Evolutionary conservation across 2,329 filamentous ascomycete species (phyloP).

Genomic region (Aspergillus novofumigatus): DNA sequence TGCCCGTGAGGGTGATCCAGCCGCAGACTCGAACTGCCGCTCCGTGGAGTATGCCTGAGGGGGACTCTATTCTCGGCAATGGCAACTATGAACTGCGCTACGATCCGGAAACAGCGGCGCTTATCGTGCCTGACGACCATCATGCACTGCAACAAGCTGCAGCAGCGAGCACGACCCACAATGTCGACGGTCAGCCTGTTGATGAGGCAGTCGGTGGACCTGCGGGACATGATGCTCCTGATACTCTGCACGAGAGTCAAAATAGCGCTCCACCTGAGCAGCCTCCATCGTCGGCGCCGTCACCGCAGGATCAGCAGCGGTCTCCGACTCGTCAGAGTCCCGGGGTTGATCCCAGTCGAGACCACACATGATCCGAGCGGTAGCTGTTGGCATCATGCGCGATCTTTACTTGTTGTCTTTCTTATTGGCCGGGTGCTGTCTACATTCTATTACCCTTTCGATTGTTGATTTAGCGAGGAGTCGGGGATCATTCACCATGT

Average conservation of each 20-base stretch:
- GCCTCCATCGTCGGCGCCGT: background rate
- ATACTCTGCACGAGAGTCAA: background rate
- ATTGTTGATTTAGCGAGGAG: slow-evolving; percentile 13
- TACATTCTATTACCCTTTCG: background rate
- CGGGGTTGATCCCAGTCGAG: background rate
- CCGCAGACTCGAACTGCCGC: slow-evolving; percentile 52
- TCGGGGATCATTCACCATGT: slow-evolving; percentile 3
- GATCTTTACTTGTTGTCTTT: background rate
- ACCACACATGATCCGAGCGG: background rate
- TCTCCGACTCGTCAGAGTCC: background rate
- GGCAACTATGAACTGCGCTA: slow-evolving; percentile 32
- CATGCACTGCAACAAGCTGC: slow-evolving; percentile 1
- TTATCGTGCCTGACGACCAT: slow-evolving; percentile 27
- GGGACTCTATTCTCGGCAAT: slow-evolving; percentile 20
- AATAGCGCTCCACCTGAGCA: background rate
- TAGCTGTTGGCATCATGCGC: background rate
- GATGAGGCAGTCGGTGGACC: background rate
- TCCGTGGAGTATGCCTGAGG: slow-evolving; percentile 50
- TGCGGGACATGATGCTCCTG: background rate
- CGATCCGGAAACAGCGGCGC: slow-evolving; percentile 36
- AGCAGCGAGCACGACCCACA: background rate
- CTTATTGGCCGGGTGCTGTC: background rate
- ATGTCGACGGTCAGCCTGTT: background rate
- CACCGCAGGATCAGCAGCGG: background rate
- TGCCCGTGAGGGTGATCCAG: slow-evolving; percentile 56